Evolutionary conservation across 108 stramenopile genomes (phyloP).

Genomic region (Pseudonitzschia multiseries): DNA sequence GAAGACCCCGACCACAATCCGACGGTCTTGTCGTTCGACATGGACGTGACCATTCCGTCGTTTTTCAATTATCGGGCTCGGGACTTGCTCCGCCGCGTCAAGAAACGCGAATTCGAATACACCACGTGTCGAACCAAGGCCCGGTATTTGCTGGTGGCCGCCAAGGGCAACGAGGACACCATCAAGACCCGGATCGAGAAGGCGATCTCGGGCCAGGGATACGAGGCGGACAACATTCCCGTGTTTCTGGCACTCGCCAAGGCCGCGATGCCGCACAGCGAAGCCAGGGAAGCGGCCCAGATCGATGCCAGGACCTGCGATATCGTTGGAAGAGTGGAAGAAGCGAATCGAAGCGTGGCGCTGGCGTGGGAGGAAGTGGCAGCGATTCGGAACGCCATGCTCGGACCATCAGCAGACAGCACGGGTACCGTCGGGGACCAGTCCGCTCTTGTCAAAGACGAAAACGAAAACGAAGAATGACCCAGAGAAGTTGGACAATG

Average conservation of each 20-base stretch:
- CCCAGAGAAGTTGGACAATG: background rate
- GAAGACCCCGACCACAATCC: conserved; percentile 30
- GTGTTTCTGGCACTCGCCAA: conserved; percentile 40
- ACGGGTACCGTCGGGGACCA: background rate
- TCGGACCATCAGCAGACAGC: background rate
- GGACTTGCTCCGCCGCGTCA: conserved; percentile 72
- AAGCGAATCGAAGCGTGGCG: conserved; percentile 19
- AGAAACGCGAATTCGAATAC: conserved; percentile 81
- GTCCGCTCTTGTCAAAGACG: background rate
- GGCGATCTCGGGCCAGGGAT: conserved; percentile 58
- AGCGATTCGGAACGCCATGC: conserved; percentile 6
- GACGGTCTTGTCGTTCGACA: conserved; percentile 66
- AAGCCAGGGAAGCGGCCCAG: conserved; percentile 64
- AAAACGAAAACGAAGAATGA: background rate
- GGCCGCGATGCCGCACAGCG: conserved; percentile 51
- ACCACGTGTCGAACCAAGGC: conserved; percentile 72
- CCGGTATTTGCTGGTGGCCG: conserved; percentile 57
- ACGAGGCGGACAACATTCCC: conserved; percentile 41
- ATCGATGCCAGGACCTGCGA: conserved; percentile 61
- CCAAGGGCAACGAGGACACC: conserved; percentile 61
- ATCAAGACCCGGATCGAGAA: conserved; percentile 62
- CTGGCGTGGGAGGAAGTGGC: conserved; percentile 14
- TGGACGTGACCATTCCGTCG: conserved; percentile 63
- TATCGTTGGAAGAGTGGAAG: conserved; percentile 57
- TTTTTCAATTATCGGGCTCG: conserved; percentile 68